Evolutionary conservation across 2,329 filamentous ascomycete species (phyloP).

Genomic region (Arthroderma uncinatum): DNA sequence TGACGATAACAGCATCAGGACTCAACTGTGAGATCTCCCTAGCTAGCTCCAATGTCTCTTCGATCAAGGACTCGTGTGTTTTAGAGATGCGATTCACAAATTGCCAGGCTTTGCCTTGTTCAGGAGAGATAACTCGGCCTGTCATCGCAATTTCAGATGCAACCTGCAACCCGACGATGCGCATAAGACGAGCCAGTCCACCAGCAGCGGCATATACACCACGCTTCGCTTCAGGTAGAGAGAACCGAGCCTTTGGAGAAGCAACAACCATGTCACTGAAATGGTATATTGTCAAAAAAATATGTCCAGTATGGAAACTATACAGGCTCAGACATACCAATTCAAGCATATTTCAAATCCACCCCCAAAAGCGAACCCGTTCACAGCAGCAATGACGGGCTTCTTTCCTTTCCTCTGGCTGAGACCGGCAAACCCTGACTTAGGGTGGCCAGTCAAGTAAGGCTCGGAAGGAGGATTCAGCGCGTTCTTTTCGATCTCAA

Average conservation of each 20-base stretch:
- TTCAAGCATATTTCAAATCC: conserved; percentile 85
- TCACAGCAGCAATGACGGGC: conserved; percentile 66
- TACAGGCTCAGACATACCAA: conserved; percentile 41
- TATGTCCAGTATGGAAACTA: neutral
- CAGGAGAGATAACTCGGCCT: conserved; percentile 48
- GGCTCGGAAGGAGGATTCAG: conserved; percentile 19
- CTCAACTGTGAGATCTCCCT: conserved; percentile 50
- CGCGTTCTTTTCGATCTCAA: conserved; percentile 30
- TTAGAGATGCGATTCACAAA: conserved; percentile 54
- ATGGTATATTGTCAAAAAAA: conserved; percentile 35
- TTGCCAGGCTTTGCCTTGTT: conserved; percentile 51
- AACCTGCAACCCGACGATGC: conserved; percentile 55
- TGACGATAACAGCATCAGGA: conserved; percentile 64
- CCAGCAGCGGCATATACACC: conserved; percentile 62
- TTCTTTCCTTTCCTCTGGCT: conserved; percentile 52
- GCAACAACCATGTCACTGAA: conserved; percentile 60
- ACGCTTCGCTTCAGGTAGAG: conserved; percentile 58
- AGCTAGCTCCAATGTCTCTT: conserved; percentile 56
- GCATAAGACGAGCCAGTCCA: conserved; percentile 55
- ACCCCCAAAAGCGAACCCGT: conserved; percentile 63
- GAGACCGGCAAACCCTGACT: conserved; percentile 45
- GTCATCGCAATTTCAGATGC: conserved; percentile 62
- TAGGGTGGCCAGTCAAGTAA: conserved; percentile 29
- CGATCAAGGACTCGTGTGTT: conserved; percentile 64
- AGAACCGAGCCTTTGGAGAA: conserved; percentile 47